Conservation (phyloP, 1,139 yeast species). For the Diutina rugosa region DNA sequence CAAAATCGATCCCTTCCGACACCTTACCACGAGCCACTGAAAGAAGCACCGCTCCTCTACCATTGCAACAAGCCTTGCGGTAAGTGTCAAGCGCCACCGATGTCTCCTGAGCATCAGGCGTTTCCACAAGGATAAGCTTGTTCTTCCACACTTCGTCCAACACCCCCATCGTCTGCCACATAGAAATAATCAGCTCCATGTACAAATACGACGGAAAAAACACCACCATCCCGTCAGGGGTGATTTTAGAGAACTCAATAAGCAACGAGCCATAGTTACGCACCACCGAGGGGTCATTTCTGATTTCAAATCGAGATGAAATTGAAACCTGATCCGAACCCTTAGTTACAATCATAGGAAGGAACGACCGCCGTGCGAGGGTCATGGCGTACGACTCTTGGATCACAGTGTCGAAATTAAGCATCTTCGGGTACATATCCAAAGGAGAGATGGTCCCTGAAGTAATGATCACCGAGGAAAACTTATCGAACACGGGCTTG, state of each 20-base stretch:
- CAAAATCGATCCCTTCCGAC: conserved; percentile 98
- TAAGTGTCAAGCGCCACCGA: conserved; percentile 90
- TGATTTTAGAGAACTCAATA: conserved; percentile 84
- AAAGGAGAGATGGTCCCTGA: conserved; percentile 97
- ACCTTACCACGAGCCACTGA: conserved; percentile 99
- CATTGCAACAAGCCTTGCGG: conserved; percentile 92
- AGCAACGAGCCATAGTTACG: conserved; percentile 89
- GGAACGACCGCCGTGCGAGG: conserved; percentile 76
- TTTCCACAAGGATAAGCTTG: conserved; percentile 88
- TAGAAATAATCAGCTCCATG: conserved; percentile 94
- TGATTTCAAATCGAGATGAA: conserved; percentile 87
- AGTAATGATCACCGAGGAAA: conserved; percentile 88
- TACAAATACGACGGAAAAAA: conserved; percentile 93
- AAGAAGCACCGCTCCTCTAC: conserved; percentile 89
- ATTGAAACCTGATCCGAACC: conserved; percentile 97
- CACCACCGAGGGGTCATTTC: conserved; percentile 96
- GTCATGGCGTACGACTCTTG: conserved; percentile 97
- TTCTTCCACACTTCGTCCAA: conserved; percentile 98
- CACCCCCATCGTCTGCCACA: conserved; percentile 98
- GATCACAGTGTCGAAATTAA: conserved; percentile 84
- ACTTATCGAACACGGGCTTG: conserved; percentile 89
- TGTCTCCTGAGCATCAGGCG: conserved; percentile 98
- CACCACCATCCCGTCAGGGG: conserved; percentile 97
- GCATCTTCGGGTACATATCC: conserved; percentile 97
- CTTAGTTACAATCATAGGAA: conserved; percentile 92